Evolutionary conservation across 2,329 filamentous ascomycete genomes (phyloP), one percentile per base, ranked within the genome.

Genomic region (Nigrospora osmanthi): DNA sequence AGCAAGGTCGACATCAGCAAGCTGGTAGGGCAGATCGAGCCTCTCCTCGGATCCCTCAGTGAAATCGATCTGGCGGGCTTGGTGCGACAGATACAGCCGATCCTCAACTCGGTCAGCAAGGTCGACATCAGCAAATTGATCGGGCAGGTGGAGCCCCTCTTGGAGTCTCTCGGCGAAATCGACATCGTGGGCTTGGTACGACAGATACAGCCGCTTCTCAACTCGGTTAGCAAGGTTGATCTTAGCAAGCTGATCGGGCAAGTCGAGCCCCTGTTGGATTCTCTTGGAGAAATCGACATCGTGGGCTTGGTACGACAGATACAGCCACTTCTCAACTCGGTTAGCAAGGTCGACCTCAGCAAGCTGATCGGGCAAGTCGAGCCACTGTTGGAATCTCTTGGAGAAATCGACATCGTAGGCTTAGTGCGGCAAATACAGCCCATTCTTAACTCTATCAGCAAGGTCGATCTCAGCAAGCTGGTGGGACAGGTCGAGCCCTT

Each of bases 91-190:
- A 15, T 23, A 2, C 14, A 16, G 14, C 36, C 36, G 4, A 5
- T 38, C 16, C 36, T 38, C 6, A 38, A 38, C 14, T n/a, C 36
- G 3, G 53, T 67, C 17, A 61, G 66, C 36, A 60, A 68, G 52
- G 62, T 66, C 33, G 59, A 68, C 38, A 62, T 65, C 0, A 58
- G 61, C 6, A 58, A 58, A 0, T 55, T 69, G 11, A 55, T 69
- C 14, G 52, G 54, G 2, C 62, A 64, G 6, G 59, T 65, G 1
- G 54, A 58, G 7, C 63, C 63, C 1, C 49, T 68, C 2, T 50
- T 67, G 1, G 54, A 62, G 33, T 46, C 54, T 0, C 33, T 68
- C 6, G 49, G 55, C 28, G 53, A 59, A 35, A 53, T 67, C 11
- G 61, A 68, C 28, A 52, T 68, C 4, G 49, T 59, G 39, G 40